Evolutionary conservation across 2,329 filamentous ascomycete genomes (phyloP).

Genomic region (Monosporascus ibericus): DNA sequence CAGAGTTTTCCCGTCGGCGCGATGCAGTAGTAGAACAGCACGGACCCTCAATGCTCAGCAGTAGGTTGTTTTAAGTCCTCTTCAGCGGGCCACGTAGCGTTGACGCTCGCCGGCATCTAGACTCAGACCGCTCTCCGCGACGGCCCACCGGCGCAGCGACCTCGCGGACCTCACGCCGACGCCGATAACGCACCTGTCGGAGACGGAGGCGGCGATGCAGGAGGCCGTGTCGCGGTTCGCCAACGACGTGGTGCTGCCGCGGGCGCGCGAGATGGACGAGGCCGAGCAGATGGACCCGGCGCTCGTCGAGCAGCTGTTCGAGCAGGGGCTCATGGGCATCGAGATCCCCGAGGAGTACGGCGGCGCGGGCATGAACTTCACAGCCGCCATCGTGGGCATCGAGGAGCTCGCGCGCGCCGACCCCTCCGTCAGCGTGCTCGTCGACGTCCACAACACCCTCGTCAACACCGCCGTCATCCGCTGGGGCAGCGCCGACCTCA

Average conservation of each 20-base stretch:
- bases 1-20: conserved; percentile 19
- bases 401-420: conserved; percentile 94
- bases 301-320: conserved; percentile 88
- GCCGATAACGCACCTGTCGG: conserved; percentile 87
- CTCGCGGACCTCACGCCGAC: conserved; percentile 78
- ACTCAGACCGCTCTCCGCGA: conserved; percentile 50
- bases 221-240: conserved; percentile 90
- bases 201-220: conserved; percentile 82
- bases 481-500: conserved; percentile 68
- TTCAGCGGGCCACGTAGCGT: not conserved
- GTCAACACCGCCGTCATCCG: conserved; percentile 91
- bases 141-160: conserved; percentile 51
- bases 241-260: conserved; percentile 79
- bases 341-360: conserved; percentile 98
- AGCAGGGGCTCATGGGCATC: conserved; percentile 94
- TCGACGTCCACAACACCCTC: conserved; percentile 96
- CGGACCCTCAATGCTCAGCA: conserved; percentile 23
- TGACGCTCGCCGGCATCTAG: not conserved
- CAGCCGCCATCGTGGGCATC: conserved; percentile 88
- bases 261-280: conserved; percentile 96
- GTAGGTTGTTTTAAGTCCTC: conserved; percentile 19
- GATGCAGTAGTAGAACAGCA: conserved; percentile 19
- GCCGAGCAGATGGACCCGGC: conserved; percentile 85
- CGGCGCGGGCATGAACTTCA: conserved; percentile 98
- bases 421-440: conserved; percentile 89